phyloP scores from a whole-genome alignment of 139 green algal genomes.

The Ostreobium quekettii region DNA sequence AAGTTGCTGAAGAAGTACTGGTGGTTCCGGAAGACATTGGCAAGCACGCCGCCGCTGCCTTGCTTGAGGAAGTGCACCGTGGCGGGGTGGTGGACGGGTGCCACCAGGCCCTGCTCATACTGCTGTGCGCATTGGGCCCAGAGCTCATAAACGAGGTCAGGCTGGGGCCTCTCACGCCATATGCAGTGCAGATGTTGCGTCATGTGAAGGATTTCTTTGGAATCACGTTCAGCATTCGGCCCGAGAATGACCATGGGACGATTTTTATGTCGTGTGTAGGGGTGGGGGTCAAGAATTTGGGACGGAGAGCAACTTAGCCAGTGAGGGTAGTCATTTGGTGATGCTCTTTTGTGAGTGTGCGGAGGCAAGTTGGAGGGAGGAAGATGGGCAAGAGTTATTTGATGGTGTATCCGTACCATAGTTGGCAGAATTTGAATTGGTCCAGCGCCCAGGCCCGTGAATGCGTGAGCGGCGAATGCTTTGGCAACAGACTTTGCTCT shows the following conservation, averaged over 20 bases:
- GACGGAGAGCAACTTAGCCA: conserved; percentile 22
- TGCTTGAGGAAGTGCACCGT: conserved; percentile 81
- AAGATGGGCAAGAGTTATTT: too few species aligned
- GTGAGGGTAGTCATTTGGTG: too few species aligned
- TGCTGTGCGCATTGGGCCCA: conserved; percentile 77
- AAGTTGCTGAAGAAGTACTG: conserved; percentile 19
- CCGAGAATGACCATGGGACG: conserved; percentile 75
- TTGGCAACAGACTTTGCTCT: too few species aligned
- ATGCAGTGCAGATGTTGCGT: conserved; percentile 77
- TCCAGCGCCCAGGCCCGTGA: too few species aligned
- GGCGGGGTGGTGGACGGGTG: conserved; percentile 82
- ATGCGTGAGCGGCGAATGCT: too few species aligned
- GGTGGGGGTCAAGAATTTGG: conserved; percentile 77
- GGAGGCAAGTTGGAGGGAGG: too few species aligned
- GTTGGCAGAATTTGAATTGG: too few species aligned
- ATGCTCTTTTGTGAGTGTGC: too few species aligned
- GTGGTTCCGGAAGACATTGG: conserved; percentile 85
- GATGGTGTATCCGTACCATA: too few species aligned
- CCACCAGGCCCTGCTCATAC: conserved; percentile 74
- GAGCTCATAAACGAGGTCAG: conserved; percentile 74
- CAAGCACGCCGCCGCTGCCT: conserved; percentile 45
- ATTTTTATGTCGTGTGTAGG: conserved; percentile 90
- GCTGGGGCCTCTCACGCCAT: conserved; percentile 78
- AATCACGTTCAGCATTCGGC: conserved; percentile 78
- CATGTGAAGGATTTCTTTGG: conserved; percentile 82